Evolutionary conservation across 2,329 filamentous ascomycete species (phyloP).

Genomic region (Fusarium xyrophilum): DNA sequence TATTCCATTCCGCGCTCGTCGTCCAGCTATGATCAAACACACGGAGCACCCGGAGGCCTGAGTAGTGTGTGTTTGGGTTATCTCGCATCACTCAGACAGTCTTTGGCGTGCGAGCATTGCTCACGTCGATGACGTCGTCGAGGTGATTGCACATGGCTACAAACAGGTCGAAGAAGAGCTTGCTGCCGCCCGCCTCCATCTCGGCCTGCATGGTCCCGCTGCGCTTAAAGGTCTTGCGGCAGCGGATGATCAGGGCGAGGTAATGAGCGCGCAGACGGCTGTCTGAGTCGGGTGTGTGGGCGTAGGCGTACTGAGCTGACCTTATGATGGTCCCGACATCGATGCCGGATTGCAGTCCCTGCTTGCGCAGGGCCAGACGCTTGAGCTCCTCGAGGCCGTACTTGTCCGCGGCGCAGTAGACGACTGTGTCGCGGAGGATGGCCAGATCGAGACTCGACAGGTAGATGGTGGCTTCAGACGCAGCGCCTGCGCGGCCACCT

Average conservation of each 20-base stretch:
- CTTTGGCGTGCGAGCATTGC: conserved; percentile 68
- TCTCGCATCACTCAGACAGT: conserved; percentile 55
- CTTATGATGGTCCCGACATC: conserved; percentile 90
- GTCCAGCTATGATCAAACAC: conserved; percentile 36
- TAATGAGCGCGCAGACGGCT: conserved; percentile 94
- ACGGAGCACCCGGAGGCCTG: conserved; percentile 35
- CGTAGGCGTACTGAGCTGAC: conserved; percentile 93
- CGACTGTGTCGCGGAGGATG: conserved; percentile 87
- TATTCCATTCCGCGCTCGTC: conserved; percentile 32
- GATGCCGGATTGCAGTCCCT: conserved; percentile 90
- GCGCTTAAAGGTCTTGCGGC: conserved; percentile 96
- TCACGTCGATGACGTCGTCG: conserved; percentile 90
- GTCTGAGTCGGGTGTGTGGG: conserved; percentile 91
- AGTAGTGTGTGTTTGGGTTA: conserved; percentile 20
- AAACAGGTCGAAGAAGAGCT: conserved; percentile 98
- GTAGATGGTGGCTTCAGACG: conserved; percentile 66
- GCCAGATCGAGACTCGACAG: conserved; percentile 76
- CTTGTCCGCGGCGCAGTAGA: conserved; percentile 91
- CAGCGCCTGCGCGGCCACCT: conserved; percentile 55
- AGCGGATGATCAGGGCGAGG: conserved; percentile 95
- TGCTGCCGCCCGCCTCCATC: conserved; percentile 90
- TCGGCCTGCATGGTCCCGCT: conserved; percentile 99
- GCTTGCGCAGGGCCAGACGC: conserved; percentile 88
- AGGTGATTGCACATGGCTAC: conserved; percentile 98
- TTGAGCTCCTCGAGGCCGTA: conserved; percentile 94